Percentiles rank a stretch among this genome's conserved stretches.
Evolutionary conservation across 1,284 basidiomycete genomes (phyloP).

Genomic region (Athelia sp.): DNA sequence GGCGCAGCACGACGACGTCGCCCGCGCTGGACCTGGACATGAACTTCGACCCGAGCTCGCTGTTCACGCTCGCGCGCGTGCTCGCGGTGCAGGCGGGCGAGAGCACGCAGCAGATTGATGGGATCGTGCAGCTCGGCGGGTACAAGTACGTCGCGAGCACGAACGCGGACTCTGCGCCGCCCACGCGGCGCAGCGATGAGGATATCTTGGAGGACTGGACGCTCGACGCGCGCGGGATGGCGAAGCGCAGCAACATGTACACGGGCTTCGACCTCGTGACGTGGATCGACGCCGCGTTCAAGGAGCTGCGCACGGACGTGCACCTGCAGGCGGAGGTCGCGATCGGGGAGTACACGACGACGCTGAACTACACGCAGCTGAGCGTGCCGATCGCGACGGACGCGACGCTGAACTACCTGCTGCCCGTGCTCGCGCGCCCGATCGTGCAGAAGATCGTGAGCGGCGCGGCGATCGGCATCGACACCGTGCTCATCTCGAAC

Average conservation of each 20-base stretch:
- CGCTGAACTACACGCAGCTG: slow-evolving; percentile 56
- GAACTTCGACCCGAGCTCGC: slow-evolving; percentile 67
- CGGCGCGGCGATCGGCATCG: slow-evolving; percentile 50
- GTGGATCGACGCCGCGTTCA: slow-evolving; percentile 66
- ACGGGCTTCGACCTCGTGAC: slow-evolving; percentile 67
- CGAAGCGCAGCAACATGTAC: slow-evolving; percentile 6
- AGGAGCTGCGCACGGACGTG: slow-evolving; percentile 59
- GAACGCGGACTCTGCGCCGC: slow-evolving; percentile 28
- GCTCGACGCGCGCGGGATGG: slow-evolving; percentile 1
- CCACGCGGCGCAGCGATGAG: slow-evolving; percentile 4
- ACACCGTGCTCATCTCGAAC: slow-evolving; percentile 54
- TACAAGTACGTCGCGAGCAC: slow-evolving; percentile 52
- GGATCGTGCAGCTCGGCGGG: slow-evolving; percentile 66
- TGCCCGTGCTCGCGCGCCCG: slow-evolving; percentile 70
- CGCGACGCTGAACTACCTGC: slow-evolving; percentile 54
- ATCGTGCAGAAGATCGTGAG: slow-evolving; percentile 76
- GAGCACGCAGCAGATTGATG: slow-evolving; percentile 59
- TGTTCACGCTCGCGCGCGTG: slow-evolving; percentile 71
- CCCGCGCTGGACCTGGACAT: slow-evolving; percentile 59
- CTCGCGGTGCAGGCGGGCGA: slow-evolving; percentile 64
- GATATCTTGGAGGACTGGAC: slow-evolving; percentile 50
- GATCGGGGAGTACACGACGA: slow-evolving; percentile 63
- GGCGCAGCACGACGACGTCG: slow-evolving; percentile 53
- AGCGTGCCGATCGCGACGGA: slow-evolving; percentile 60
- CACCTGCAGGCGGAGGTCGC: slow-evolving; percentile 48